phyloP scores from a whole-genome alignment of 2,329 filamentous ascomycete genomes.

The Pseudogymnoascus sp. region DNA sequence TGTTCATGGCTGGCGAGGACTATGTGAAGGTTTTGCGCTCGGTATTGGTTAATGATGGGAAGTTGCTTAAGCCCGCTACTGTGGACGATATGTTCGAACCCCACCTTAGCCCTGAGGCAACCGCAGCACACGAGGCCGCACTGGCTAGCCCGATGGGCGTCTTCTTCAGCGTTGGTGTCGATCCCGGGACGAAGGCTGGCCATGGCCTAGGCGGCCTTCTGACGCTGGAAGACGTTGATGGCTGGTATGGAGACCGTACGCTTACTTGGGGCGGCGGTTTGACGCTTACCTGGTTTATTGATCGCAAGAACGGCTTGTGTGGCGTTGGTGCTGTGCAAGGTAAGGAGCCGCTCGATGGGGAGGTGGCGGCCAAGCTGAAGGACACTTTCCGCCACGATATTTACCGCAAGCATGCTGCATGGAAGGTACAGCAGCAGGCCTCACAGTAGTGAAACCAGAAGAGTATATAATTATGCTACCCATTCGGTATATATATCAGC shows the following conservation, averaged over 20 bases:
- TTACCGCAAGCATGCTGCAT: slow-evolving; percentile 33
- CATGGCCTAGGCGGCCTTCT: slow-evolving; percentile 38
- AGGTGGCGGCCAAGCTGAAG: slow-evolving; percentile 30
- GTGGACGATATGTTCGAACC: slow-evolving; percentile 32
- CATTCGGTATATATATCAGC: background rate
- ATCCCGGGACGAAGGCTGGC: slow-evolving; percentile 29
- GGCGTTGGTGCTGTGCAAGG: slow-evolving; percentile 36
- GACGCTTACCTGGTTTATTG: slow-evolving; percentile 42
- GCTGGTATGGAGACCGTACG: slow-evolving; percentile 38
- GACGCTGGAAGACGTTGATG: slow-evolving; percentile 34
- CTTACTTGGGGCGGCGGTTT: slow-evolving; percentile 41
- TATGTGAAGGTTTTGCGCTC: slow-evolving; percentile 39
- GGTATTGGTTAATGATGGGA: slow-evolving; percentile 42
- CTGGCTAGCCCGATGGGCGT: slow-evolving; percentile 28
- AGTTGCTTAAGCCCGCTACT: slow-evolving; percentile 36
- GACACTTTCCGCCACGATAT: slow-evolving; percentile 37
- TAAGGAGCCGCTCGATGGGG: slow-evolving; percentile 30
- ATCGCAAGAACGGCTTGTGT: slow-evolving; percentile 40
- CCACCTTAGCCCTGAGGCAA: slow-evolving; percentile 27
- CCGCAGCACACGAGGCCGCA: slow-evolving; percentile 23
- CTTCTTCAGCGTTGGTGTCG: slow-evolving; percentile 33
- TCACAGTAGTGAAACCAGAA: background rate
- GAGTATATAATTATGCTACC: background rate
- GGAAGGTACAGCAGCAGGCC: slow-evolving; percentile 23
- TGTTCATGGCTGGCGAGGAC: slow-evolving; percentile 30